Evolutionary conservation across 305 asterid genomes (phyloP), one percentile per base, ranked within the genome.

Genomic region (Fraxinus nigra): DNA sequence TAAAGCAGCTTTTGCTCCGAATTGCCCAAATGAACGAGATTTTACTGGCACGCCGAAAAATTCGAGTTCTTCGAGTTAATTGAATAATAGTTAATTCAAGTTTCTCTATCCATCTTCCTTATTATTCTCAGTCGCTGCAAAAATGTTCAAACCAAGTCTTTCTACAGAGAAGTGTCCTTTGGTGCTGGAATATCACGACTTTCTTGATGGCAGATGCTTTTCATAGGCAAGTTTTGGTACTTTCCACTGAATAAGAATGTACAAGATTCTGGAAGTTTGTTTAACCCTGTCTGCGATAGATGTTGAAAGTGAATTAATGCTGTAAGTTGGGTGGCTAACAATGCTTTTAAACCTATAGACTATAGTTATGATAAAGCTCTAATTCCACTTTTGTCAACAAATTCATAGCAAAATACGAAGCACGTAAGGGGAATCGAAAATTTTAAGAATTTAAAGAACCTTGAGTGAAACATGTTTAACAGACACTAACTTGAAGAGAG

Each of bases 51-150:
- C 85, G 92, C 9, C 85, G 90, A 46, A 89, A 84, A 87, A 91
- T 93, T 85, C 92, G 83, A 54, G 92, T 93, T 81, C 80, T 90
- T 86, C 93, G 86, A 84, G 88, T 90, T 22, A 79, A 87, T 82
- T 81, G 80, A 87, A 56, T n/a, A n/a, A n/a, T n/a, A 84, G 88
- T 90, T 22, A 79, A 87, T 82, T 81, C 78, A 87, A 56, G 46
- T 38, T 1, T 38, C 46, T 6, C 13, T 8, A 38, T 38, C 13
- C 46, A 38, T 38, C 48, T 8, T 38, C 48, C 48, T 38, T 9
- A 9, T 1, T 9, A 38, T 38, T 38, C 48, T 38, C 48, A 38
- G 13, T 8, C 13, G 14, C 48, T 9, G 30, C 4, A 56, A 18
- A 22, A 0, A n/a, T 56, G 30, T 18, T 56, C 26, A 7, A 18